Evolutionary conservation across 225 moss, liverwort and hornwort species (phyloP).

Genomic region (Pseudoscleropodium purum): DNA sequence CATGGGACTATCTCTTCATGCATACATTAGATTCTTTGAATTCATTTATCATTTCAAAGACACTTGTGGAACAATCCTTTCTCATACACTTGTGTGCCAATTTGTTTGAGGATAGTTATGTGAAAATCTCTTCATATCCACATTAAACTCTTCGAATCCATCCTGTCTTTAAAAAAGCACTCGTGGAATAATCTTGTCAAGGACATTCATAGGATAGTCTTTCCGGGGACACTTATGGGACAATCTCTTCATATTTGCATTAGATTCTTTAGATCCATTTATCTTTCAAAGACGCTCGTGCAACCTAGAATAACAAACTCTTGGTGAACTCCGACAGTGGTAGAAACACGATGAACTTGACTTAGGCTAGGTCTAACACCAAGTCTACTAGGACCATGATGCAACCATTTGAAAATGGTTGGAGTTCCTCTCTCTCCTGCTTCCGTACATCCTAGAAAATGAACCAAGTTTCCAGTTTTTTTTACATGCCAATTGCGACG

Average conservation of each 20-base stretch:
- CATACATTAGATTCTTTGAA: background rate
- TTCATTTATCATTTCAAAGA: background rate
- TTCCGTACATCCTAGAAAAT: background rate
- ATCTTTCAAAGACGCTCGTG: fast-evolving
- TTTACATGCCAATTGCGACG: background rate
- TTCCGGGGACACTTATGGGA: fast-evolving
- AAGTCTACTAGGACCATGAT: background rate
- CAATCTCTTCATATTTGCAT: background rate
- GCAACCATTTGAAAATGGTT: background rate
- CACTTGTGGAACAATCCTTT: fast-evolving
- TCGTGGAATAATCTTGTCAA: too few species aligned
- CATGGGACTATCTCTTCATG: fast-evolving
- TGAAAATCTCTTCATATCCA: background rate
- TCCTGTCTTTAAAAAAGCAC: background rate
- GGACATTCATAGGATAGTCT: background rate
- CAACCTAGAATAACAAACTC: background rate
- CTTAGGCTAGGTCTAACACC: too few species aligned
- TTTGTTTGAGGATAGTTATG: too few species aligned
- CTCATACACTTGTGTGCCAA: fast-evolving
- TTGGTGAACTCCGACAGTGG: background rate
- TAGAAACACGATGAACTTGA: background rate
- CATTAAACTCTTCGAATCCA: background rate
- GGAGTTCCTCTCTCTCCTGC: background rate
- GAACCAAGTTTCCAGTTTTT: background rate
- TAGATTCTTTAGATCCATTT: too few species aligned